phyloP scores from a whole-genome alignment of 78 protist species.

The Chrysochromulina parva region DNA sequence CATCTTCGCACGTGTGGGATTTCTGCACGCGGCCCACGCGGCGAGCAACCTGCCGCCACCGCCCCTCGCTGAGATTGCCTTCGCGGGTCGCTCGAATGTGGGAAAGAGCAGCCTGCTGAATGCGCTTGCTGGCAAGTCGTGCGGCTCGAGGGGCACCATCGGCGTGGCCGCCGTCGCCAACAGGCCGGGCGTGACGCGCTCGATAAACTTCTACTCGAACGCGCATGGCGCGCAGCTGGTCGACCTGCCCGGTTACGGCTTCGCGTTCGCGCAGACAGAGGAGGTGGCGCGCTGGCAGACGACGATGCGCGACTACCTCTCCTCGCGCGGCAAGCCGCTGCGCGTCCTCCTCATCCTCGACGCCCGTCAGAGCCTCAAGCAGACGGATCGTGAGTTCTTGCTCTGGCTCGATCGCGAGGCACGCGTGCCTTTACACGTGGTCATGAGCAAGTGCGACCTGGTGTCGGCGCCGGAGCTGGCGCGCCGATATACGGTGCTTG shows the following conservation, averaged over 20 bases:
- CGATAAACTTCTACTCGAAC: not conserved
- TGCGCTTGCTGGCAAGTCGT: not conserved
- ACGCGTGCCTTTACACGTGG: too few relatives aligned
- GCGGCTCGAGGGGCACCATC: not conserved
- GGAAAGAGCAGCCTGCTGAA: not conserved
- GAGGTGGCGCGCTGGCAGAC: not conserved
- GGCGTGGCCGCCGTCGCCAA: not conserved
- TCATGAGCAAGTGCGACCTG: too few relatives aligned
- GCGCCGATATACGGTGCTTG: too few relatives aligned
- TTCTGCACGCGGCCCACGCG: not conserved
- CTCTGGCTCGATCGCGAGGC: too few relatives aligned
- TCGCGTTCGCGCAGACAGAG: not conserved
- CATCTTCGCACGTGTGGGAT: not conserved
- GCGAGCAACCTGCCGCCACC: not conserved
- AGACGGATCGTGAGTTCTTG: too few relatives aligned
- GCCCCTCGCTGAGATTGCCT: not conserved
- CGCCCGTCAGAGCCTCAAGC: not conserved
- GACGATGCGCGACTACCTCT: not conserved
- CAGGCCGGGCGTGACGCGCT: not conserved
- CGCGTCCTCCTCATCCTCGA: not conserved
- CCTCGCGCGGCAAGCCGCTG: not conserved
- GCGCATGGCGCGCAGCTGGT: not conserved
- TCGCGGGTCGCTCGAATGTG: not conserved
- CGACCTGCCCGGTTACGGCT: slow-evolving; percentile 4
- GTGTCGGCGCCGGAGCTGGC: too few relatives aligned